Conservation (phyloP, 1,284 basidiomycete species). For the Cryptococcus maquisensis region DNA sequence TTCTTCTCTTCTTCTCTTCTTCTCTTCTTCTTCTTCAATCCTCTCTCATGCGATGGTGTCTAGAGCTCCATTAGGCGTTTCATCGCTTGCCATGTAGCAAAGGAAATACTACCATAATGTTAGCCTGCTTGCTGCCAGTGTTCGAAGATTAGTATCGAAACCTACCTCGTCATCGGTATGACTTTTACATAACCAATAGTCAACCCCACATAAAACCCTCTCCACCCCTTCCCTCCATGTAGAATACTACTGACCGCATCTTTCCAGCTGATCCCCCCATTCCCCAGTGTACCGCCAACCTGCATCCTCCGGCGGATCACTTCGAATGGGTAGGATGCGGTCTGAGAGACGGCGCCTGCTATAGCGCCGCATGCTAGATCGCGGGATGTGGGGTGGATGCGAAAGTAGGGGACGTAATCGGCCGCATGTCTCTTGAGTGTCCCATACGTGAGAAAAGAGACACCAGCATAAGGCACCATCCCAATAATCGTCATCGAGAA, state of each 20-base stretch:
- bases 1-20: too few species aligned
- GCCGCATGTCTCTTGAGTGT: constrained; percentile 65
- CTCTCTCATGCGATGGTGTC: background rate
- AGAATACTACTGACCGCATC: constrained; percentile 71
- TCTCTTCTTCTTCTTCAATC: background rate
- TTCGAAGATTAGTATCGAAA: background rate
- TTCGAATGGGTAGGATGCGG: constrained; percentile 93
- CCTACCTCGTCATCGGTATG: constrained; percentile 80
- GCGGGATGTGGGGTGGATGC: constrained; percentile 42
- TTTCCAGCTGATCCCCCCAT: constrained; percentile 59
- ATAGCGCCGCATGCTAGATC: constrained; percentile 78
- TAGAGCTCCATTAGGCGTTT: constrained; percentile 47
- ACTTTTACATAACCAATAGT: constrained; percentile 93
- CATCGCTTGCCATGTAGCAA: constrained; percentile 50
- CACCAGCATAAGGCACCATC: constrained; percentile 96
- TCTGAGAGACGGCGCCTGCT: constrained; percentile 86
- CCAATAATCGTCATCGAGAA: constrained; percentile 86
- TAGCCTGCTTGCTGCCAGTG: background rate
- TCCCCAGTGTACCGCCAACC: constrained; percentile 75
- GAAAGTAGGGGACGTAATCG: constrained; percentile 47
- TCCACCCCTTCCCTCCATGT: constrained; percentile 67
- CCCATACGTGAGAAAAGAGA: constrained; percentile 90
- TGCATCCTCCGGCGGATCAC: constrained; percentile 92
- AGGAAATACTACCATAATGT: constrained; percentile 40
- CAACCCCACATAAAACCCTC: constrained; percentile 90